Base-by-base conservation (phyloP, 805 yeast genomes). In the Spathaspora arborariae region DNA sequence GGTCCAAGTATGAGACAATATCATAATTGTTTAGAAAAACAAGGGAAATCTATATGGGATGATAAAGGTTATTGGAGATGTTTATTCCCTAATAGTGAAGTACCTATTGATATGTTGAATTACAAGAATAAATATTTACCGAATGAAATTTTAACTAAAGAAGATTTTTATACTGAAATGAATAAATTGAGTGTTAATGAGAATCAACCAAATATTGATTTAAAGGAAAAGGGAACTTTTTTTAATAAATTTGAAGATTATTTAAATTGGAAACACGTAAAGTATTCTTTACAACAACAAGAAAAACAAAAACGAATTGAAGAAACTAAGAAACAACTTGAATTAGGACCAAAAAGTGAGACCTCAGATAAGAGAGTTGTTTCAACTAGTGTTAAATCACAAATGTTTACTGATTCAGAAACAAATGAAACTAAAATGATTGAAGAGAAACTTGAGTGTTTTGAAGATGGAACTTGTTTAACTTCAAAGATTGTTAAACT, bases 11-110 rank as follows among this genome's bases (percentile, higher is more conserved):
- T 76, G 2, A 62, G 74, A 42, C 76, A 79, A 50, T 88, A 82
- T 62, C 72, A 77, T 44, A 72, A 78, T 40, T 92, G 98, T 64
- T 55, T 76, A 51, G 78, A 77, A 18, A 66, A 75, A 30, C 68
- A 80, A 7, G 98, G 99, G 2, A 66, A 76, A 5, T 79, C 88
- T 0, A 82, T 81, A 10, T 92, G 97, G 97, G 95, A 89, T 59
- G 67, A 79, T 33, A 73, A 76, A 19, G 98, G 97, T 0, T 78
- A 82, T 63, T 92, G 97, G 97, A 79, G 91, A 59, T 92, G 98
- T 66, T 68, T 92, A 40, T 85, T 91, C 63, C 96, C 96, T 10
- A 74, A 74, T 52, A 49, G 64, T 27, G 57, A 65, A 63, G 41
- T 70, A 50, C 51, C 74, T 55, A 43, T 70, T 57, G 47, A 60